Evolutionary conservation across 2,329 filamentous ascomycete genomes (phyloP), one percentile per base, ranked within the genome.

Genomic region (Scopulariopsis brevicaulis): DNA sequence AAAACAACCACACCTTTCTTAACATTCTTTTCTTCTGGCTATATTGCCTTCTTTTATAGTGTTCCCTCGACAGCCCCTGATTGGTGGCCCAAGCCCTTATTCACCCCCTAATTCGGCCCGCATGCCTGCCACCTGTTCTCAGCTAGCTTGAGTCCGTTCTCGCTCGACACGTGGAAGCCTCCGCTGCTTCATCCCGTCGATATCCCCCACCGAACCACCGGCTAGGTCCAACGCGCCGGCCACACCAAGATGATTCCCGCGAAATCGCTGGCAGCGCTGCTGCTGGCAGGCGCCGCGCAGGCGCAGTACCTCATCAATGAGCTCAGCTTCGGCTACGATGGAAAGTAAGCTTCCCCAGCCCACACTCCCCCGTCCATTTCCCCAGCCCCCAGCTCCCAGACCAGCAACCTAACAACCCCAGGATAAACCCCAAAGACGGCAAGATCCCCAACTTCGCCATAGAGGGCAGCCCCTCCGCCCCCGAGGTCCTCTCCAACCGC

Each of bases 401-500:
- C 37, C 37, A 53, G 18, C 10, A 40, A 24, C 25, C 35, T 53
- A 25, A 35, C 28, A 57, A 56, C 15, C 28, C 22, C 63, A 86
- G 85, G 64, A 82, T 94, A 74, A 87, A 87, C 55, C 79, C 82
- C 50, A 78, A 83, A 57, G 73, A 78, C 56, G 71, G 72, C 28
- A 69, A 70, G 58, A 72, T 86, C 55, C 80, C 81, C 60, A 72
- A 79, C 68, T 86, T 82, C 67, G 69, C 72, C 59, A 69, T 83
- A 61, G 72, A 77, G 58, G 82, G 82, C 68, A 75, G 74, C 52
- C 82, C 82, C 32, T 69, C 74, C 61, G 64, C 71, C 40, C 83
- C 83, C 63, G 81, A 87, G 66, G 71, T 87, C 60, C 82, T 96
- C 60, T 96, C 91, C 63, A 93, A 97, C 77, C 90, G 92, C 70